These are phyloP conservation scores for Durotheca rogersii DNA, from an alignment of 495 filamentous ascomycete species.

Conservation along the genomic window DNA sequence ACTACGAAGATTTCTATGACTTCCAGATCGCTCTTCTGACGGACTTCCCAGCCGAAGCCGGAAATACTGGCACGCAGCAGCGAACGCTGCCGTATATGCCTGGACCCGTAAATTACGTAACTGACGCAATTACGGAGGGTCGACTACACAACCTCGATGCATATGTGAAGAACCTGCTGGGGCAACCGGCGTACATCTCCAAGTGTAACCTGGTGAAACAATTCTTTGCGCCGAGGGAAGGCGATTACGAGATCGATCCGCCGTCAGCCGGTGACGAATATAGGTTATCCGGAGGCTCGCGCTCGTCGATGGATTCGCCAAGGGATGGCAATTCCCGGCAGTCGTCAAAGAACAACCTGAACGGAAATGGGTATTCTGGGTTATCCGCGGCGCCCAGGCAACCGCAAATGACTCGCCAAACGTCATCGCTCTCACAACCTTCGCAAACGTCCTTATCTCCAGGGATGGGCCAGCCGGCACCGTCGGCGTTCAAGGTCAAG, in stretches of 20 bases:
- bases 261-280: conserved; percentile 65
- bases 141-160: conserved; percentile 87
- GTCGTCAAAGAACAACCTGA: conserved; percentile 71
- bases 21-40: conserved; percentile 95
- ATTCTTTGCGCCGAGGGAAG: conserved; percentile 85
- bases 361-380: conserved; percentile 55
- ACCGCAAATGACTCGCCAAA: conserved; percentile 64
- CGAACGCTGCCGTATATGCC: conserved; percentile 97
- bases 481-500: conserved; percentile 78
- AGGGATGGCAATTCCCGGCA: conserved; percentile 64
- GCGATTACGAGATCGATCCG: conserved; percentile 88
- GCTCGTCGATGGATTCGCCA: conserved; percentile 62
- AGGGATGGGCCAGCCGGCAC: conserved; percentile 42
- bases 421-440: conserved; percentile 70
- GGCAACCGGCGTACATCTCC: conserved; percentile 80
- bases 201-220: conserved; percentile 78
- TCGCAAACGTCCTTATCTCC: conserved; percentile 60
- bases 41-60: conserved; percentile 91
- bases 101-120: conserved; percentile 95
- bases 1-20: conserved; percentile 98
- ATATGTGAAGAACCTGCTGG: conserved; percentile 88
- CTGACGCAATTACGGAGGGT: conserved; percentile 92
- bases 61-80: conserved; percentile 71
- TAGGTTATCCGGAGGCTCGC: conserved; percentile 68
- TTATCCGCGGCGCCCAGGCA: conserved; percentile 59